phyloP scores from a whole-genome alignment of 2,329 filamentous ascomycete species.

The Pyricularia sp. region DNA sequence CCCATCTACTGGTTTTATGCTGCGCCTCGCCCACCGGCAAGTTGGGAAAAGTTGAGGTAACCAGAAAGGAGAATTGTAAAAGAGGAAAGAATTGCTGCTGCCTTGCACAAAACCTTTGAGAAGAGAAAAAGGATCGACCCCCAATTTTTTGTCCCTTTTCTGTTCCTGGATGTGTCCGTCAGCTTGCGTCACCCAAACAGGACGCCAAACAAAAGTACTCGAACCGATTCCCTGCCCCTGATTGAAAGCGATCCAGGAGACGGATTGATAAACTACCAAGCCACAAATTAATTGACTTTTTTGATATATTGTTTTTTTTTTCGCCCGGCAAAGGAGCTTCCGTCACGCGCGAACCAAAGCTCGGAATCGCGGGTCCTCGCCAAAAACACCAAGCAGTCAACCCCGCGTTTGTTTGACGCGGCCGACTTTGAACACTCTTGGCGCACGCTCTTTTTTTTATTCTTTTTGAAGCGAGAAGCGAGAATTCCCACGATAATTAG shows the following conservation, averaged over 20 bases:
- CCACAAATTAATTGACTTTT: not conserved
- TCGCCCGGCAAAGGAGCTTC: too few species aligned
- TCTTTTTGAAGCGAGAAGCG: not conserved
- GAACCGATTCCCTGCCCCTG: not conserved
- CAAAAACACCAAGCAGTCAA: not conserved
- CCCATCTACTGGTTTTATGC: not conserved
- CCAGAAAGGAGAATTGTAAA: not conserved
- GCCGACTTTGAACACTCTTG: not conserved
- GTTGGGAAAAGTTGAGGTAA: not conserved
- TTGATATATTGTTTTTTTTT: not conserved
- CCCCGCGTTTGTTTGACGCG: not conserved
- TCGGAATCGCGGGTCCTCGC: too few species aligned
- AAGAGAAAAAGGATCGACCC: not conserved
- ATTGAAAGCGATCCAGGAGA: not conserved
- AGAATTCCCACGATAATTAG: not conserved
- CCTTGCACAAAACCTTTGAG: not conserved
- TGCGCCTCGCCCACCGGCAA: not conserved
- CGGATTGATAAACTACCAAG: not conserved
- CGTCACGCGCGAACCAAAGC: too few species aligned
- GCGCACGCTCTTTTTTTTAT: not conserved
- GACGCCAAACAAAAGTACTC: not conserved
- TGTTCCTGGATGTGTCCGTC: not conserved
- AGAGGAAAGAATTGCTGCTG: not conserved
- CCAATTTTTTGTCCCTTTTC: not conserved
- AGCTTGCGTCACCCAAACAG: not conserved